Conservation (phyloP, 192 early-diverging fungal genomes). For the Phlyctochytrium arcticum region DNA sequence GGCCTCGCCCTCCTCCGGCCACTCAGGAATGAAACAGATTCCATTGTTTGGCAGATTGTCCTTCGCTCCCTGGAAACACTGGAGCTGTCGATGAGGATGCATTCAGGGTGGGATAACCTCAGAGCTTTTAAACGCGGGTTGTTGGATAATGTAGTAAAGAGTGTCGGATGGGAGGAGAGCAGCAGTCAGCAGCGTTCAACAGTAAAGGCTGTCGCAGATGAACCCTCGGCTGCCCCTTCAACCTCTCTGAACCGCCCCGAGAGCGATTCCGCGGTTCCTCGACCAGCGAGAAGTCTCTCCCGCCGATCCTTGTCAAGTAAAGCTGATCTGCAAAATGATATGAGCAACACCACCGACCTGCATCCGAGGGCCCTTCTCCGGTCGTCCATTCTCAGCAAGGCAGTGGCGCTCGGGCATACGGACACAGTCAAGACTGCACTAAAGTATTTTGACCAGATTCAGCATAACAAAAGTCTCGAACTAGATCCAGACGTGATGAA, state of each 20-base stretch:
- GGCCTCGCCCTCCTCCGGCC: conserved; percentile 1
- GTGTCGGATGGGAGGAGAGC: conserved; percentile 18
- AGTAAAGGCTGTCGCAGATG: too few species aligned
- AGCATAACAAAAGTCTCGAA: neutral
- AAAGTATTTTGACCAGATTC: conserved; percentile 18
- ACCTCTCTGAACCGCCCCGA: too few species aligned
- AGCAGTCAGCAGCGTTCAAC: neutral
- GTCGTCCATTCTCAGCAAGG: conserved; percentile 16
- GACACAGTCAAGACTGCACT: conserved; percentile 15
- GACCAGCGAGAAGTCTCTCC: too few species aligned
- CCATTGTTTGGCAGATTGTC: conserved; percentile 23
- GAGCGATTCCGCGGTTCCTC: too few species aligned
- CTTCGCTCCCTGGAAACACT: conserved; percentile 11
- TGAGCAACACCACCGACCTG: too few species aligned
- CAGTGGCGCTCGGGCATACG: conserved; percentile 10
- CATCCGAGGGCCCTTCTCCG: conserved; percentile 25
- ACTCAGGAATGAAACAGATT: conserved; percentile 14
- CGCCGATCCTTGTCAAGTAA: too few species aligned
- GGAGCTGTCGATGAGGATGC: conserved; percentile 3
- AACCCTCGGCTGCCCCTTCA: too few species aligned
- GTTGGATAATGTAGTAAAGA: conserved; percentile 2
- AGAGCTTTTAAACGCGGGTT: neutral
- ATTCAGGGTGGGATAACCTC: conserved; percentile 14
- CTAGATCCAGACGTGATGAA: conserved; percentile 25
- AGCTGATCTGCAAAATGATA: too few species aligned